Base-by-base conservation (phyloP, 177 flowering plant species). In the Vitis hybrid region DNA sequence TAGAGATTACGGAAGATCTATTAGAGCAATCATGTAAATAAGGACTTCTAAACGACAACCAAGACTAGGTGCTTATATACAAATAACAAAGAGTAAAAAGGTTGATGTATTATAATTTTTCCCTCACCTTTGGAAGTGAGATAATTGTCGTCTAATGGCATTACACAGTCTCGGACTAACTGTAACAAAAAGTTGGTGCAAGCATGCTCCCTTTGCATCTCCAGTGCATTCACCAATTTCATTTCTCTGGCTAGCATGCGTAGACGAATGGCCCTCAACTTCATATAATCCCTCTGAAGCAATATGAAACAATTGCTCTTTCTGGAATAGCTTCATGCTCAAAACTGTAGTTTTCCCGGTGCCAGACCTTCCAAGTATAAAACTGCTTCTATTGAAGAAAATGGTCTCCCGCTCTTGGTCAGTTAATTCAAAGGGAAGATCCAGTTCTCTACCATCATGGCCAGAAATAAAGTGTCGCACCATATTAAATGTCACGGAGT, bases 391-490 rank as follows among this genome's bases (percentile, higher is more conserved):
- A 13, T 70, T 48, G 46, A 46, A 73, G 24, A 15, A 19, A 61
- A 73, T 55, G 12, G 54, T 67, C 56, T 67, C 75, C 6, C n/a
- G 27, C 7, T 73, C 63, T 6, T 52, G 49, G 51, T 69, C 61
- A 11, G 40, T 69, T 18, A 58, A 54, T 51, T 64, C 69, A 65
- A 69, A 69, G 14, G 90, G 92, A 8, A 88, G 84, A 72, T 86
- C 86, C 70, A 87, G 35, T 64, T 85, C 83, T 71, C 66, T 70
- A 54, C 85, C 84, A 50, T 81, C 86, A 58, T 46, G 63, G 21
- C 79, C 81, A 49, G 88, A 81, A 27, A 85, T 86, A 69, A 88
- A 72, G 64, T 85, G 85, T 30, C 69, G 75, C 24, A 76, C 86
- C 1, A 80, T 64, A 15, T 78, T 83, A 50, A 80, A 71, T 48